Conservation (phyloP, 148 eudicot species). For the Amaranthus cruentus region DNA sequence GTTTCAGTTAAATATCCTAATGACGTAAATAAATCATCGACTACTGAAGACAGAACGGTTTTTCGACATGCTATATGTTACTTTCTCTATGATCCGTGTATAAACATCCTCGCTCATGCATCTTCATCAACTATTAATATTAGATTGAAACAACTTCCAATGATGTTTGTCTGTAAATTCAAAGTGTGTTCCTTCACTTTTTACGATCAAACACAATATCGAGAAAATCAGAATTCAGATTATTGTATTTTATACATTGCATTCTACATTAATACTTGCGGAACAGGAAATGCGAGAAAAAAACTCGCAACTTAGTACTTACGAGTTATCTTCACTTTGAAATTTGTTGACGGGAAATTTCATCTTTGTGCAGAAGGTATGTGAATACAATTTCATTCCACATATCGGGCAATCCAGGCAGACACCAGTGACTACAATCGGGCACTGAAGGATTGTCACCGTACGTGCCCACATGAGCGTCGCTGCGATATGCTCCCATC, state of each 20-base stretch:
- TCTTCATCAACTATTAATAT: not conserved
- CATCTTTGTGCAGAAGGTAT: constrained; percentile 42
- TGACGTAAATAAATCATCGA: constrained; percentile 1
- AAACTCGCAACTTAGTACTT: not conserved
- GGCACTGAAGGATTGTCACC: constrained; percentile 66
- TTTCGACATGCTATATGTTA: not conserved
- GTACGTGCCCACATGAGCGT: constrained; percentile 83
- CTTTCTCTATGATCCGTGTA: not conserved
- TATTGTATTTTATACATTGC: no score
- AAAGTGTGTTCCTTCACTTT: no score
- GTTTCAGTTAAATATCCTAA: not conserved
- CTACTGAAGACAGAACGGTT: not conserved
- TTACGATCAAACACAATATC: no score
- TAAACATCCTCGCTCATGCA: not conserved
- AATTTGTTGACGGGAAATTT: constrained; percentile 14
- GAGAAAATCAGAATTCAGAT: no score
- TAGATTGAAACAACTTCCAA: no score
- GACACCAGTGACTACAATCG: constrained; percentile 91
- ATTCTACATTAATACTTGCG: not conserved
- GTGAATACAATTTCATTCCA: constrained; percentile 84
- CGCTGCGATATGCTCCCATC: constrained; percentile 77
- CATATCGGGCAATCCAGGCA: constrained; percentile 84
- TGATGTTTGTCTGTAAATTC: no score
- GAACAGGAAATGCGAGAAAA: not conserved
- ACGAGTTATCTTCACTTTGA: constrained; percentile 23